Evolutionary conservation across 2,329 filamentous ascomycete genomes (phyloP).

Genomic region (Colletotrichum sp.): DNA sequence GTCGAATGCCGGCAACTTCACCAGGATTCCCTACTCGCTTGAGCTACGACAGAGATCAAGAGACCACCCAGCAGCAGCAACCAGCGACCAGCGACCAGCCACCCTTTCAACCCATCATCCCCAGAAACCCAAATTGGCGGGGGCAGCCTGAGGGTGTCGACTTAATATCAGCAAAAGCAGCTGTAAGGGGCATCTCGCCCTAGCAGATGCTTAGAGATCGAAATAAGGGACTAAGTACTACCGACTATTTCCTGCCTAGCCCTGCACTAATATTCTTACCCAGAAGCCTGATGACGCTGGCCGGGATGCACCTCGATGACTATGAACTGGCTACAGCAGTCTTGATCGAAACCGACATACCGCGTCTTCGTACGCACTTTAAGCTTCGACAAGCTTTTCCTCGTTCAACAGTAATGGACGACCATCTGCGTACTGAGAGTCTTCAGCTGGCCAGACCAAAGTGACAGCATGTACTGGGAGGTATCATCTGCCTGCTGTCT

Average conservation of each 20-base stretch:
- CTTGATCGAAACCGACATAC: not conserved
- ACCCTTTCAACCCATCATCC: not conserved
- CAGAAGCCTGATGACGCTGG: not conserved
- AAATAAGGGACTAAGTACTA: slow-evolving; percentile 25
- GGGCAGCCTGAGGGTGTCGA: slow-evolving; percentile 11
- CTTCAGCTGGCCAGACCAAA: not conserved
- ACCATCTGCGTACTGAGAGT: not conserved
- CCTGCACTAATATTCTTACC: not conserved
- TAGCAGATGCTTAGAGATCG: slow-evolving; percentile 24
- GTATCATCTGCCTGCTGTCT: not conserved
- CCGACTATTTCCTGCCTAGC: not conserved
- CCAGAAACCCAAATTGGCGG: not conserved
- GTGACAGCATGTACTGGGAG: not conserved
- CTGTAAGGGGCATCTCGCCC: slow-evolving; percentile 14
- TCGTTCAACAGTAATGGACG: not conserved
- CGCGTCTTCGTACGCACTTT: not conserved
- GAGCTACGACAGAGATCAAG: not conserved
- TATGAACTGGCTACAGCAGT: not conserved
- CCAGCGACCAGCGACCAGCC: not conserved
- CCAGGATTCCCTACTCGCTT: not conserved
- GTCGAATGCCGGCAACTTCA: not conserved
- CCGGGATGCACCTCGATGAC: not conserved
- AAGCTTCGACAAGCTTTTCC: not conserved
- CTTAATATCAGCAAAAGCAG: slow-evolving; percentile 6
- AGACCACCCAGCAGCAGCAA: not conserved